These are phyloP conservation scores for Microcos paniculata DNA, from an alignment of 345 rosid species.

Conservation along the genomic window DNA sequence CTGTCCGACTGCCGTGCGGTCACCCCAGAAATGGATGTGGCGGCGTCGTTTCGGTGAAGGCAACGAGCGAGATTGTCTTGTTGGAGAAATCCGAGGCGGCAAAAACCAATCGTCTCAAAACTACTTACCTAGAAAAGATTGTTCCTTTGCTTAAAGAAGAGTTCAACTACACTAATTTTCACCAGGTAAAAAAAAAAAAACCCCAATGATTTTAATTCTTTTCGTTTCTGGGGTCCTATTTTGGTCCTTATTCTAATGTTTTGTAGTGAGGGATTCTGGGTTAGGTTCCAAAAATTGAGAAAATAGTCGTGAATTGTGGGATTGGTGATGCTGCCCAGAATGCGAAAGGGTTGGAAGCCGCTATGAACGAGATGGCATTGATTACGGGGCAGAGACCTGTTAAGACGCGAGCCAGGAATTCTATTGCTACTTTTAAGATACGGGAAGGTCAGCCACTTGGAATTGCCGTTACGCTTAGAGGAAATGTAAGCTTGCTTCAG, in stretches of 20 bases:
- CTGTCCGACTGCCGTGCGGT: slow-evolving; percentile 29
- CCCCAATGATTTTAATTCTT: no score
- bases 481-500: slow-evolving; percentile 58
- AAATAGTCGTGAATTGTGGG: slow-evolving; percentile 93
- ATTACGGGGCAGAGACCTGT: slow-evolving; percentile 88
- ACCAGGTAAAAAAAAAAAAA: slow-evolving; percentile 61
- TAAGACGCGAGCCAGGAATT: slow-evolving; percentile 75
- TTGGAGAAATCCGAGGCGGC: slow-evolving; percentile 85
- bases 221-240: background rate
- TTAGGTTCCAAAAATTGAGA: slow-evolving; percentile 60
- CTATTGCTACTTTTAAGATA: slow-evolving; percentile 85
- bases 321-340: slow-evolving; percentile 95
- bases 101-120: slow-evolving; percentile 61
- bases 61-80: slow-evolving; percentile 40
- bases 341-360: slow-evolving; percentile 86
- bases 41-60: slow-evolving; percentile 39
- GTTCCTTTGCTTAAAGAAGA: slow-evolving; percentile 81
- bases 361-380: slow-evolving; percentile 74
- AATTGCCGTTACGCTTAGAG: slow-evolving; percentile 85
- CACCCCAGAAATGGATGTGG: slow-evolving; percentile 32
- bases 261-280: background rate
- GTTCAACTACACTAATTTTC: slow-evolving; percentile 76
- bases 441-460: slow-evolving; percentile 93
- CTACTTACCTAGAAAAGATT: slow-evolving; percentile 73
- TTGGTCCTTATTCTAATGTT: background rate